A percentile compares a stretch with the other conserved stretches of the same genome.
These are phyloP conservation scores for Terana coerulea DNA, from an alignment of 768 basidiomycete species.

Conservation along the genomic window DNA sequence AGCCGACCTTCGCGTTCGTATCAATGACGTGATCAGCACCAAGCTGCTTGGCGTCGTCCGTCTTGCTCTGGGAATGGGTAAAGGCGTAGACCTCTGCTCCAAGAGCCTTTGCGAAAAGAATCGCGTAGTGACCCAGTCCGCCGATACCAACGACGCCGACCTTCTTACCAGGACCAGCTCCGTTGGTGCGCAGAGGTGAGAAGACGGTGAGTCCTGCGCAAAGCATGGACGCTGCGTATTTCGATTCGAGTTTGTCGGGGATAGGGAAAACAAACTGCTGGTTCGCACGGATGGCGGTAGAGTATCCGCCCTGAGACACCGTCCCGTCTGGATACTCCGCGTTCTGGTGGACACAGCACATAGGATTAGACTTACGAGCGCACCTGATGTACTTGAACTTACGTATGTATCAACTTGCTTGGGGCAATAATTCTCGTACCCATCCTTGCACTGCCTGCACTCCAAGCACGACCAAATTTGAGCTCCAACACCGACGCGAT, in stretches of 20 bases:
- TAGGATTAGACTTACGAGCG: not conserved
- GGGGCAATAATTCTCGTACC: conserved; percentile 56
- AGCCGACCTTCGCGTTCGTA: conserved; percentile 31
- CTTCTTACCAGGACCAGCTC: conserved; percentile 54
- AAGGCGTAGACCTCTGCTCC: conserved; percentile 57
- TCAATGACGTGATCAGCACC: conserved; percentile 53
- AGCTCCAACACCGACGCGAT: conserved; percentile 50
- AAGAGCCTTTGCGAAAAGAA: conserved; percentile 49
- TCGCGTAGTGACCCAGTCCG: conserved; percentile 42
- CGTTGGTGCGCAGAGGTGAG: conserved; percentile 54
- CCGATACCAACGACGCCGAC: conserved; percentile 68
- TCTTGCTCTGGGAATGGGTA: conserved; percentile 49
- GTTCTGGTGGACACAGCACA: conserved; percentile 15
- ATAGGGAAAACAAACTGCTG: conserved; percentile 57
- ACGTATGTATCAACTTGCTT: conserved; percentile 38
- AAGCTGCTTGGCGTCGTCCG: conserved; percentile 52
- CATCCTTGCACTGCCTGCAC: conserved; percentile 45
- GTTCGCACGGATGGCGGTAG: conserved; percentile 38
- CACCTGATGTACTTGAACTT: conserved; percentile 9
- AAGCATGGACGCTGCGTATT: conserved; percentile 58
- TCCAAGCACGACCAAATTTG: conserved; percentile 50
- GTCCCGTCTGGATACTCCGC: conserved; percentile 36
- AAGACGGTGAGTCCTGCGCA: conserved; percentile 64
- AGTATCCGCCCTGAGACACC: conserved; percentile 44
- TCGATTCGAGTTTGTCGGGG: conserved; percentile 47